These are phyloP conservation scores for Fraxinus pennsylvanica DNA, from an alignment of 257 asterid genomes.

Conservation along the genomic window DNA sequence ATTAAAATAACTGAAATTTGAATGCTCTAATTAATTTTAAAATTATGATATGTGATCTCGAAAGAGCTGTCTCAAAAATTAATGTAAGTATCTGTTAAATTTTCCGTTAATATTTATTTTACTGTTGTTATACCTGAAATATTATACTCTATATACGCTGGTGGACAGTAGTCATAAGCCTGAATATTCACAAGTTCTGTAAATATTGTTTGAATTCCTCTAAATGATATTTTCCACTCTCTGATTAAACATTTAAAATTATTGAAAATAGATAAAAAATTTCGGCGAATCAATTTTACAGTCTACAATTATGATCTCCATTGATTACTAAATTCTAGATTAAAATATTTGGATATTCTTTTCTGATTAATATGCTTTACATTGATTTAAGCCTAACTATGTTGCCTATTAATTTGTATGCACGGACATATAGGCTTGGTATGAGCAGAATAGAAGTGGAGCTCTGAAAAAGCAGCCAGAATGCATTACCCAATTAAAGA, in stretches of 20 bases:
- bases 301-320: not conserved
- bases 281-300: not conserved
- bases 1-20: not conserved
- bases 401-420: slow-evolving; percentile 13
- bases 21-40: not conserved
- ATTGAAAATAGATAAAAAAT: not conserved
- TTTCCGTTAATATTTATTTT: not conserved
- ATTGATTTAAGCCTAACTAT: not conserved
- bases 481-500: slow-evolving; percentile 54
- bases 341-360: not conserved
- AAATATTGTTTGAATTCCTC: not conserved
- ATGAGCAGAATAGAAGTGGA: slow-evolving; percentile 71
- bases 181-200: too few species aligned
- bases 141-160: not conserved
- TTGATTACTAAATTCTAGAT: not conserved
- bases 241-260: not conserved
- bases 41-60: not conserved
- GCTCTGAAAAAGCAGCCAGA: slow-evolving; percentile 81
- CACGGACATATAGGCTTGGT: slow-evolving; percentile 71
- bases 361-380: slow-evolving; percentile 3
- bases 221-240: not conserved
- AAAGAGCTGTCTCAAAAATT: not conserved
- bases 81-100: not conserved
- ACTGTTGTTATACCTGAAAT: not conserved
- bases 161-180: too few species aligned